phyloP scores from a whole-genome alignment of 2,329 filamentous ascomycete species.

The Ophiocordyceps australis region DNA sequence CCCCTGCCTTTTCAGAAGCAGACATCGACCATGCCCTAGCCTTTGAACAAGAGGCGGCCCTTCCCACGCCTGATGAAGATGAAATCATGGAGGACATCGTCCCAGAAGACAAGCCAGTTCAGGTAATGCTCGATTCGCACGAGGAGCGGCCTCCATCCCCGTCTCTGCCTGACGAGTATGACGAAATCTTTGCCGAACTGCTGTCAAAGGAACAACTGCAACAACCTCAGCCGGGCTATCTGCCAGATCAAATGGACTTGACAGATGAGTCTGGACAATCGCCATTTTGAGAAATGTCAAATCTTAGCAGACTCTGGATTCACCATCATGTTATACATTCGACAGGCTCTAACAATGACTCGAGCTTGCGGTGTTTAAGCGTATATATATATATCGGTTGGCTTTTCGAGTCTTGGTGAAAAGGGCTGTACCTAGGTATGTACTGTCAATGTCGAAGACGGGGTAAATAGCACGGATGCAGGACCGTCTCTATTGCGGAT shows the following conservation, averaged over 20 bases:
- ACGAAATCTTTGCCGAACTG: slow-evolving; percentile 35
- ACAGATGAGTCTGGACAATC: slow-evolving; percentile 1
- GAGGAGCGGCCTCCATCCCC: slow-evolving; percentile 17
- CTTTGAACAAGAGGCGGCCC: slow-evolving; percentile 11
- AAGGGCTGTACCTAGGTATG: too few species aligned
- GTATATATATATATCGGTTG: background rate
- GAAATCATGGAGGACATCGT: slow-evolving; percentile 32
- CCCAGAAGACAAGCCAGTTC: slow-evolving; percentile 35
- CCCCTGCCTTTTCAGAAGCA: slow-evolving; percentile 23
- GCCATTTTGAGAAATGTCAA: too few species aligned
- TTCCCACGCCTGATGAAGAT: slow-evolving; percentile 13
- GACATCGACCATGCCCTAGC: slow-evolving; percentile 32
- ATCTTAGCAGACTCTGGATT: too few species aligned
- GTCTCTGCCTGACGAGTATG: slow-evolving; percentile 36
- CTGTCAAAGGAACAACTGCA: slow-evolving; percentile 12
- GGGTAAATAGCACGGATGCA: slow-evolving; percentile 10
- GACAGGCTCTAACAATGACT: too few species aligned
- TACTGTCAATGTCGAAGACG: too few species aligned
- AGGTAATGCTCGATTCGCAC: slow-evolving; percentile 34
- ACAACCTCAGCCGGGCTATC: slow-evolving; percentile 4
- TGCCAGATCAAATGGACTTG: slow-evolving; percentile 27
- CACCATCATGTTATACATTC: too few species aligned
- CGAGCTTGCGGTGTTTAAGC: slow-evolving; percentile 1
- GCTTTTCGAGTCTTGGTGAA: too few species aligned
- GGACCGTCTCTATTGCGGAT: slow-evolving; percentile 31